Evolutionary conservation across 2,329 filamentous ascomycete species (phyloP).

Genomic region (Hysterium pulicare): DNA sequence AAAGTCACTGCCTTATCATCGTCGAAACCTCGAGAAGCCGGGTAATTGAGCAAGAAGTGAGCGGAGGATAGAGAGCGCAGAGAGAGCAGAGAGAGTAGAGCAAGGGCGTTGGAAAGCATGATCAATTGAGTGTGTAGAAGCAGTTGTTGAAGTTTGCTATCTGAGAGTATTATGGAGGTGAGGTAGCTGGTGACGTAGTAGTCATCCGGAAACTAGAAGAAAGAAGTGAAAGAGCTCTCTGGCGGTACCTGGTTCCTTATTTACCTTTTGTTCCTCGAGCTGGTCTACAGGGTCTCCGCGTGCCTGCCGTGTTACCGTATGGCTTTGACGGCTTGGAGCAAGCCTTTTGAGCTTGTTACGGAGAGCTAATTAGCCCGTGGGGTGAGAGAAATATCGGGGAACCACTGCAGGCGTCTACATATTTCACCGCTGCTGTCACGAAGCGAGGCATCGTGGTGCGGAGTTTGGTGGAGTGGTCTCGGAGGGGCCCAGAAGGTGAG

Average conservation of each 20-base stretch:
- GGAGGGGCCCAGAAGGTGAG: slow-evolving; percentile 8
- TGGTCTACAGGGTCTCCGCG: not conserved
- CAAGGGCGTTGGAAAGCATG: slow-evolving; percentile 33
- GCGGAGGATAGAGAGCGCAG: slow-evolving; percentile 48
- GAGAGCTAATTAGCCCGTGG: not conserved
- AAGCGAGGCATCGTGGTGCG: too few species aligned
- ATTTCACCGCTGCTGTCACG: too few species aligned
- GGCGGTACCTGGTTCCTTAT: not conserved
- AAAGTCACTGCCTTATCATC: slow-evolving; percentile 46
- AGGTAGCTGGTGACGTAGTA: not conserved
- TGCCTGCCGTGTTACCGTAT: not conserved
- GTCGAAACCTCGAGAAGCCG: slow-evolving; percentile 48
- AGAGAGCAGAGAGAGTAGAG: slow-evolving; percentile 38
- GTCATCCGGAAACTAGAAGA: not conserved
- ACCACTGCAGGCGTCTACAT: too few species aligned
- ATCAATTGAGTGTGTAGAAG: slow-evolving; percentile 8
- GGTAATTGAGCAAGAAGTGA: slow-evolving; percentile 56
- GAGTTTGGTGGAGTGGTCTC: not conserved
- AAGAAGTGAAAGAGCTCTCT: not conserved
- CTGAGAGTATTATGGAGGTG: not conserved
- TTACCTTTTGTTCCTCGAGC: not conserved
- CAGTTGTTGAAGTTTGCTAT: slow-evolving; percentile 1
- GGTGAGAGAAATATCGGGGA: too few species aligned
- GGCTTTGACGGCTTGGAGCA: not conserved
- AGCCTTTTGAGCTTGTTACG: not conserved